phyloP scores from a whole-genome alignment of 2,329 filamentous ascomycete genomes.

The Epichloe festucae region DNA sequence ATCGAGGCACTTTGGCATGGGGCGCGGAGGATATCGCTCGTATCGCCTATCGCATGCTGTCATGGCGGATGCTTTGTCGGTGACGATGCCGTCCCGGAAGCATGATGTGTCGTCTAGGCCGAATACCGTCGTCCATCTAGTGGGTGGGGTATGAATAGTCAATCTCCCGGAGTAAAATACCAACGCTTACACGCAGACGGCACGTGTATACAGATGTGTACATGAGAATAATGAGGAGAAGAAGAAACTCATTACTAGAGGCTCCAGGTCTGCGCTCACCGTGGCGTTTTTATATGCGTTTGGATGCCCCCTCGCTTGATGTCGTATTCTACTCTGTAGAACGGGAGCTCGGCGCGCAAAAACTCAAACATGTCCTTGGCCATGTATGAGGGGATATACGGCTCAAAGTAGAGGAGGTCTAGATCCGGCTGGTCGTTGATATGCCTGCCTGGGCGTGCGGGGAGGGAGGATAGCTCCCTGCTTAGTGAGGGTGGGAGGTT shows the following conservation, averaged over 20 bases:
- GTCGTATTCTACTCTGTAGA: conserved; percentile 62
- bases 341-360: conserved; percentile 56
- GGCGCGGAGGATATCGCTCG: conserved; percentile 45
- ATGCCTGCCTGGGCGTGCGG: conserved; percentile 36
- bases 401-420: conserved; percentile 63
- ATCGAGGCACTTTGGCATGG: conserved; percentile 58
- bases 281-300: conserved; percentile 45
- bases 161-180: too few species aligned
- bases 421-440: conserved; percentile 59
- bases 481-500: conserved; percentile 26
- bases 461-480: conserved; percentile 29
- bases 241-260: too few species aligned
- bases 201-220: not conserved
- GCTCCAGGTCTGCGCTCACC: conserved; percentile 15
- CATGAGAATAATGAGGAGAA: not conserved
- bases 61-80: conserved; percentile 29
- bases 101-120: conserved; percentile 48
- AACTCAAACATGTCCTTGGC: conserved; percentile 54
- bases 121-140: conserved; percentile 41
- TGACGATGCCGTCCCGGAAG: conserved; percentile 35
- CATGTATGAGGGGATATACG: conserved; percentile 48
- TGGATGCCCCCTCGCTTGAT: conserved; percentile 55
- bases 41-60: conserved; percentile 40
- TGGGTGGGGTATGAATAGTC: not conserved
- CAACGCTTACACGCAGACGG: not conserved